Percentiles rank a stretch among this genome's conserved stretches.
These are phyloP conservation scores for Geotrichum cucujoidarum DNA, from an alignment of 1,139 yeast genomes.

Conservation along the genomic window DNA sequence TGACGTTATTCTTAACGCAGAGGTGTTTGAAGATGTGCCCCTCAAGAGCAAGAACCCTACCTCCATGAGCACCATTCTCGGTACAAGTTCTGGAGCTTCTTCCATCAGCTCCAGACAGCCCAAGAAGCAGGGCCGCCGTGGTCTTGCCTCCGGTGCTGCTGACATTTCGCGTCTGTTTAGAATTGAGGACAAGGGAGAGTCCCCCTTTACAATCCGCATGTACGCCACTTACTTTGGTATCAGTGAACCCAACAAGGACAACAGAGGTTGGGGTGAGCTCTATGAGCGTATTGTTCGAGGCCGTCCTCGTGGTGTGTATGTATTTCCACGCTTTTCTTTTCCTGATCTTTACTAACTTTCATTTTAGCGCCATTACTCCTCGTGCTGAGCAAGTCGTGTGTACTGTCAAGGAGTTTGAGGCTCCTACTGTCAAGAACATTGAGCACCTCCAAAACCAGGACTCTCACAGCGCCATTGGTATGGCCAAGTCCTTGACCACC, in stretches of 20 bases:
- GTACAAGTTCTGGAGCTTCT: constrained; percentile 2
- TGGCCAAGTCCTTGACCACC: constrained; percentile 29
- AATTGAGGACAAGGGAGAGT: constrained; percentile 59
- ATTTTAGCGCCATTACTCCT: constrained; percentile 58
- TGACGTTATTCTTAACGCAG: constrained; percentile 34
- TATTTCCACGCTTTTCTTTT: constrained; percentile 1
- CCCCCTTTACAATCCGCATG: constrained; percentile 63
- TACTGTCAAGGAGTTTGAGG: constrained; percentile 69
- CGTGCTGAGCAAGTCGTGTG: constrained; percentile 70
- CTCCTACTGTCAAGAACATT: constrained; percentile 43
- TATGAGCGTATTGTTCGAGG: constrained; percentile 76
- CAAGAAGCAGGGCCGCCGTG: constrained; percentile 50
- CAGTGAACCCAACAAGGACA: constrained; percentile 35
- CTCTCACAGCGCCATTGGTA: constrained; percentile 30
- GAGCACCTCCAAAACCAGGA: constrained; percentile 41
- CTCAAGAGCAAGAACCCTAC: constrained; percentile 22
- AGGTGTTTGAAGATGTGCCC: constrained; percentile 33
- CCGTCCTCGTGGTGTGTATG: constrained; percentile 60
- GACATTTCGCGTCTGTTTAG: constrained; percentile 79
- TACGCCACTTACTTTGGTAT: constrained; percentile 59
- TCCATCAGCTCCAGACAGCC: constrained; percentile 19
- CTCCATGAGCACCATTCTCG: constrained; percentile 16
- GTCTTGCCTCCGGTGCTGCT: constrained; percentile 85
- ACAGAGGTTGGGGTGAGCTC: constrained; percentile 87
- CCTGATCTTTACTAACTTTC: constrained; percentile 4